Percentiles rank a stretch among this genome's conserved stretches.
phyloP scores from a whole-genome alignment of 352 stramenopile genomes.

The Globisporangium camurandrum region DNA sequence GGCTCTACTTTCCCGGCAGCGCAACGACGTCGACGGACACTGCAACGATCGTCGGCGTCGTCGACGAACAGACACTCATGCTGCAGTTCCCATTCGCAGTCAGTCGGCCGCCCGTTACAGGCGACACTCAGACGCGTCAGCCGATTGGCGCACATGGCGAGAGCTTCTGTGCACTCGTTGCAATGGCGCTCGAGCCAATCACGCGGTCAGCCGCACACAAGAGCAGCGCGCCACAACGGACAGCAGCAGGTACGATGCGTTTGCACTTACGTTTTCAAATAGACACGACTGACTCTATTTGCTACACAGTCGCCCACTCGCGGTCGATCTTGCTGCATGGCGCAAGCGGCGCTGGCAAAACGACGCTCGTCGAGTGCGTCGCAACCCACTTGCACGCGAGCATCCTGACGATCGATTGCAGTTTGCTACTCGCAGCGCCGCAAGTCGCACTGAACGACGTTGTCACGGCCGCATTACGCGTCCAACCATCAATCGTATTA shows the following conservation, averaged over 20 bases:
- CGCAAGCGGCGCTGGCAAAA: conserved; percentile 66
- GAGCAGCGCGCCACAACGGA: conserved; percentile 1
- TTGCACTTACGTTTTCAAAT: background rate
- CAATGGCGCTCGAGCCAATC: conserved; percentile 21
- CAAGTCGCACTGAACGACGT: conserved; percentile 50
- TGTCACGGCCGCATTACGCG: conserved; percentile 60
- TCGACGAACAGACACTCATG: conserved; percentile 55
- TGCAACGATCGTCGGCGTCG: conserved; percentile 28
- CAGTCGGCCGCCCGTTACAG: background rate
- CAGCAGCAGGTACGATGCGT: conserved; percentile 9
- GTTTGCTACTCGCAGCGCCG: conserved; percentile 41
- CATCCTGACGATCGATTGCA: conserved; percentile 55
- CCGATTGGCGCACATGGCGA: conserved; percentile 33
- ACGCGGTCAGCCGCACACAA: too few species aligned
- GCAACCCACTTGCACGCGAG: conserved; percentile 39
- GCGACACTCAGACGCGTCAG: conserved; percentile 6
- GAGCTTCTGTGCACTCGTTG: conserved; percentile 29
- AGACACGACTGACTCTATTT: background rate
- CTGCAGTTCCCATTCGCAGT: conserved; percentile 40
- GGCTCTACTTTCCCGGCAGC: conserved; percentile 32
- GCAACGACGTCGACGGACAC: background rate
- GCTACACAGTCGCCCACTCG: conserved; percentile 12
- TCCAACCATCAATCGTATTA: conserved; percentile 60
- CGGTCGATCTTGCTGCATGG: conserved; percentile 57
- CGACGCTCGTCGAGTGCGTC: conserved; percentile 48